Base-by-base conservation (phyloP, 495 filamentous ascomycete genomes). In the Penicillium goetzii region DNA sequence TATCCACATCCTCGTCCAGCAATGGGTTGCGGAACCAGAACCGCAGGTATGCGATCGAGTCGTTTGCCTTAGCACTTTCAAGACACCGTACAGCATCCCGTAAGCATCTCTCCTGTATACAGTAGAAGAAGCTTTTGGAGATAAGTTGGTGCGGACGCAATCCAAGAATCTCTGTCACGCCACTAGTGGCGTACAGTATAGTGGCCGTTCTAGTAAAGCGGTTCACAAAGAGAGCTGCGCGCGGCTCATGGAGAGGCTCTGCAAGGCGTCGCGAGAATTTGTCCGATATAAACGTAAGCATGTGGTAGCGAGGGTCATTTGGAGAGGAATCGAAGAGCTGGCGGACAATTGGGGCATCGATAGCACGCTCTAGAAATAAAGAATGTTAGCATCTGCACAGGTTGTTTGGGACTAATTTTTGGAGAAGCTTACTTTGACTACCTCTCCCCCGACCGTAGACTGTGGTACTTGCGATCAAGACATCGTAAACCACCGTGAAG, bases 1-100 rank as follows among this genome's bases (percentile, higher is more conserved):
- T 15, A 30, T 73, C 67, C 58, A 68, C 65, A 54, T 65, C 38
- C 0, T 83, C 82, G 53, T 81, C 78, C 57, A 78, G 62, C 36
- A 74, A 58, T 83, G 92, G 92, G 74, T 96, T 89, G 36, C 90
- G 84, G 72, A 88, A 93, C 83, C 86, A 91, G 70, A 97, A 97
- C n/a, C 92, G 89, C 56, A 97, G 81, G 67, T 97, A 97, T 15
- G 92, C 92, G 66, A 97, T 96, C 14, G 92, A 96, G 65, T 96
- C 92, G 67, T 97, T 96, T n/a, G 87, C 88, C 71, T 97, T 96
- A 8, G 92, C 92, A 65, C 88, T 88, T 71, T 96, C 92, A 47
- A 97, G 75, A 65, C 88, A 92, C 61, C 86, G 83, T 14, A 93
- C 84, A 15, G 91, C 92, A 66, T 93, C 89, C 15, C 82, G 77